Evolutionary conservation across 108 stramenopile genomes (phyloP).

Genomic region (Seminavis robusta): DNA sequence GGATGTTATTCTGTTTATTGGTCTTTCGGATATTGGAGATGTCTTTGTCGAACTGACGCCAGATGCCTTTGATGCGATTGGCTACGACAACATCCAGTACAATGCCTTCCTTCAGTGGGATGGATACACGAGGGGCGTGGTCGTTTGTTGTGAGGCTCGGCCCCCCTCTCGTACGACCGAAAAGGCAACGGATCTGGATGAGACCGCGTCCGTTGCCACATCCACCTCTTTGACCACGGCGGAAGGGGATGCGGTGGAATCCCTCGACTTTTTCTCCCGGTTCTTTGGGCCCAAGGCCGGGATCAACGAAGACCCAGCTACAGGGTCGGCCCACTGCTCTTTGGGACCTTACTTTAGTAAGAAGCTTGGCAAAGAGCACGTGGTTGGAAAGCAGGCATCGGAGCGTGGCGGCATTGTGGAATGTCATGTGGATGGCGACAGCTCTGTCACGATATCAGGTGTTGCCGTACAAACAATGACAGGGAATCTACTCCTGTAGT

Average conservation of each 20-base stretch:
- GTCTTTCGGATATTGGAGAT: constrained; percentile 67
- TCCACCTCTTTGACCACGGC: no score
- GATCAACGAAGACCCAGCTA: constrained; percentile 97
- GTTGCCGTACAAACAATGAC: no score
- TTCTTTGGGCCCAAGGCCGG: constrained; percentile 95
- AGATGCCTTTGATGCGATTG: constrained; percentile 51
- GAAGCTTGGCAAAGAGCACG: constrained; percentile 63
- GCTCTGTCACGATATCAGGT: no score
- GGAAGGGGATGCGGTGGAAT: constrained; percentile 3
- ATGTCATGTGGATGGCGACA: constrained; percentile 55
- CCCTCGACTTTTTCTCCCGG: constrained; percentile 80
- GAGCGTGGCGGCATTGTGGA: constrained; percentile 80
- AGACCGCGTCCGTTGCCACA: no score
- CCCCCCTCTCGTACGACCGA: not conserved
- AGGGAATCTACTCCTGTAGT: no score
- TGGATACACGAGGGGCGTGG: constrained; percentile 75
- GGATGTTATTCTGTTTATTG: constrained; percentile 44
- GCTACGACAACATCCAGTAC: constrained; percentile 42
- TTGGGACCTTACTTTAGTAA: constrained; percentile 88
- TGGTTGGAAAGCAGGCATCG: constrained; percentile 86
- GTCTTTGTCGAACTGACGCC: constrained; percentile 72
- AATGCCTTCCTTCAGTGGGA: constrained; percentile 49
- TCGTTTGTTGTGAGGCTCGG: constrained; percentile 52
- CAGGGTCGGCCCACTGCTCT: constrained; percentile 92
- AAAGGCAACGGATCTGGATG: constrained; percentile 9